phyloP scores from a whole-genome alignment of 495 filamentous ascomycete genomes.

The Penicillium chermesinum region DNA sequence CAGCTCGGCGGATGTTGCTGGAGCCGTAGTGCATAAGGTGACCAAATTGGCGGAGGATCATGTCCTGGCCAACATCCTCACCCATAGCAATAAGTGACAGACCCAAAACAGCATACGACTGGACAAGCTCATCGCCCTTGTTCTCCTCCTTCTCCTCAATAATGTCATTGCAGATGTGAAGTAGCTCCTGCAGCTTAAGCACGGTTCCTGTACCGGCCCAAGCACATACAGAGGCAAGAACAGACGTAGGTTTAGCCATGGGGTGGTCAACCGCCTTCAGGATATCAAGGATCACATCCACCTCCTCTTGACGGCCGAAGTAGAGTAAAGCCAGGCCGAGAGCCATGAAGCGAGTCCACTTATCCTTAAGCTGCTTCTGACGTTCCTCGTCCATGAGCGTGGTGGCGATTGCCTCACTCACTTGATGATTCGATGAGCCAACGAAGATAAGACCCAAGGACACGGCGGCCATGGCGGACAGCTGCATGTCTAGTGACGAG shows the following conservation, averaged over 20 bases:
- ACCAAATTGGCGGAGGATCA: conserved; percentile 95
- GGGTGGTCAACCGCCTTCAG: conserved; percentile 94
- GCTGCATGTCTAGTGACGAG: conserved; percentile 79
- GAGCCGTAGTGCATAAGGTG: conserved; percentile 99
- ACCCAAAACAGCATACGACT: conserved; percentile 93
- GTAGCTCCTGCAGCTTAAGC: conserved; percentile 89
- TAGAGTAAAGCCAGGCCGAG: conserved; percentile 90
- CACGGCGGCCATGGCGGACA: conserved; percentile 93
- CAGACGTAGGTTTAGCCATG: conserved; percentile 83
- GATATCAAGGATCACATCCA: conserved; percentile 90
- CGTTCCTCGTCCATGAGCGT: conserved; percentile 90
- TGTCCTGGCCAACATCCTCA: conserved; percentile 96
- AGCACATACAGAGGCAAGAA: conserved; percentile 91
- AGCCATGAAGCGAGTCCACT: conserved; percentile 95
- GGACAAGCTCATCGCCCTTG: conserved; percentile 88
- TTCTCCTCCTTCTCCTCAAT: conserved; percentile 90
- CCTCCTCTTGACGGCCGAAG: conserved; percentile 95
- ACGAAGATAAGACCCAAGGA: conserved; percentile 88
- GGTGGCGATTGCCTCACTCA: conserved; percentile 81
- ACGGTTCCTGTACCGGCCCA: conserved; percentile 98
- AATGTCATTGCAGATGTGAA: conserved; percentile 96
- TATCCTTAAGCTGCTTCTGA: conserved; percentile 82
- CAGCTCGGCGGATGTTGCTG: conserved; percentile 90
- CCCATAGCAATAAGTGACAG: conserved; percentile 95
- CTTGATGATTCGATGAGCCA: conserved; percentile 81